Evolutionary conservation across 805 yeast genomes (phyloP).

Genomic region (Suhomyces pyralidae): DNA sequence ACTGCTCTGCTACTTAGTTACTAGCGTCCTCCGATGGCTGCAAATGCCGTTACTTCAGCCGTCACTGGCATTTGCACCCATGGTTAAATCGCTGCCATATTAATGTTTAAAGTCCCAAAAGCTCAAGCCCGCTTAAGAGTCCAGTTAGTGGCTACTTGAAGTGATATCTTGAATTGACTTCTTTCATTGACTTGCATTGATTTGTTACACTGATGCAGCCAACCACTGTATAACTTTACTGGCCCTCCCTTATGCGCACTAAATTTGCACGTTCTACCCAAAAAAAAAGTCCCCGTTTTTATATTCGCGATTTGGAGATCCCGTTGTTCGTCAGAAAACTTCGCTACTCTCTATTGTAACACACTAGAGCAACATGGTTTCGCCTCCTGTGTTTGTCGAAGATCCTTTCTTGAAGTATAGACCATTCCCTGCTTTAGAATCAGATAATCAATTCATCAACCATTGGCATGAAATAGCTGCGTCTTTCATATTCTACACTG

Average conservation of each 20-base stretch:
- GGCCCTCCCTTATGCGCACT: neutral
- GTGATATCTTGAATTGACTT: too few species aligned
- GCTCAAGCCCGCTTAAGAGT: too few species aligned
- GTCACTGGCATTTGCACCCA: neutral
- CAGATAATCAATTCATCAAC: slow-evolving; percentile 36
- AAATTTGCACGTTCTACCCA: neutral
- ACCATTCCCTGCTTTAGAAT: slow-evolving; percentile 41
- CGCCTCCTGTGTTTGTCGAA: slow-evolving; percentile 23
- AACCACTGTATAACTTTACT: neutral
- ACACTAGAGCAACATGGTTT: slow-evolving; percentile 1
- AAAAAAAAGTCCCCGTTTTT: neutral
- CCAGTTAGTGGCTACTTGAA: too few species aligned
- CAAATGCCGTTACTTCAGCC: neutral
- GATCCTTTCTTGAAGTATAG: slow-evolving; percentile 45
- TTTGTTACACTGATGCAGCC: too few species aligned
- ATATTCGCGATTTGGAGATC: neutral
- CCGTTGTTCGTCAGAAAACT: neutral
- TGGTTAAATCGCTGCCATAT: too few species aligned
- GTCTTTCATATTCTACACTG: slow-evolving; percentile 59
- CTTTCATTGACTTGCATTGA: too few species aligned
- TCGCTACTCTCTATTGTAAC: neutral
- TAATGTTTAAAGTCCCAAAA: too few species aligned
- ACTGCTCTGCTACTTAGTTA: neutral
- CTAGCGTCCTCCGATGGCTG: neutral
- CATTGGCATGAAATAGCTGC: slow-evolving; percentile 75